These are phyloP conservation scores for Arabis alpina DNA, from an alignment of 345 rosid species.

Conservation along the genomic window DNA sequence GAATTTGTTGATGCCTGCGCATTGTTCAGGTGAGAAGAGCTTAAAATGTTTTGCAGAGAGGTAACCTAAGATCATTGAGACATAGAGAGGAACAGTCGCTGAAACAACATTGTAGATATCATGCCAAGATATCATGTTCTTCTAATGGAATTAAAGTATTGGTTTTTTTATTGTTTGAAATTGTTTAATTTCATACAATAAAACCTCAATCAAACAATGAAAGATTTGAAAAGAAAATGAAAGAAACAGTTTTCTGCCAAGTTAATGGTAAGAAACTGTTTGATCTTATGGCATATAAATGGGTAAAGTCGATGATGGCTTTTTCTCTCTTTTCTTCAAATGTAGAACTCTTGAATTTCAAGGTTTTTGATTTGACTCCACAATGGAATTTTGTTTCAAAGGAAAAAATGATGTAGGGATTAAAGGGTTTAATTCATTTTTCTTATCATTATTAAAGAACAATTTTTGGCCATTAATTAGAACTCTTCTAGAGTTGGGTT, in stretches of 20 bases:
- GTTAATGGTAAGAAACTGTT: constrained; percentile 8
- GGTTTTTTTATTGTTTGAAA: constrained; percentile 16
- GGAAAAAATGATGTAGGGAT: neutral
- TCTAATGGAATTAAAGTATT: neutral
- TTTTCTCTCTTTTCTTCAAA: constrained; percentile 26
- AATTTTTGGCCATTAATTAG: constrained; percentile 1
- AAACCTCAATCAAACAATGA: constrained; percentile 7
- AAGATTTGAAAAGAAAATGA: constrained; percentile 14
- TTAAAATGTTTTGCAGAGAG: constrained; percentile 67
- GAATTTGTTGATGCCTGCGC: constrained; percentile 87
- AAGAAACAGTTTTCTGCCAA: constrained; percentile 24
- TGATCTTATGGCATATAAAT: constrained; percentile 30
- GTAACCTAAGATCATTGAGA: constrained; percentile 75
- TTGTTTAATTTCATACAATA: constrained; percentile 24
- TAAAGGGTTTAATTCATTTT: neutral
- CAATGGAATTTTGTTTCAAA: neutral
- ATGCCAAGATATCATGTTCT: constrained; percentile 56
- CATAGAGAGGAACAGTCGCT: constrained; percentile 82
- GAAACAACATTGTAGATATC: constrained; percentile 81
- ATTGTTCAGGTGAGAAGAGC: constrained; percentile 80
- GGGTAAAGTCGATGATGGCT: constrained; percentile 37
- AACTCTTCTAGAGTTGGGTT: constrained; percentile 24
- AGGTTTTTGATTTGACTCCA: constrained; percentile 38
- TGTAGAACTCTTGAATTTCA: constrained; percentile 35
- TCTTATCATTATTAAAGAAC: neutral